Percentiles rank a stretch among this genome's conserved stretches.
Evolutionary conservation across 495 filamentous ascomycete species (phyloP).

Genomic region (Aspergillus indologenus): DNA sequence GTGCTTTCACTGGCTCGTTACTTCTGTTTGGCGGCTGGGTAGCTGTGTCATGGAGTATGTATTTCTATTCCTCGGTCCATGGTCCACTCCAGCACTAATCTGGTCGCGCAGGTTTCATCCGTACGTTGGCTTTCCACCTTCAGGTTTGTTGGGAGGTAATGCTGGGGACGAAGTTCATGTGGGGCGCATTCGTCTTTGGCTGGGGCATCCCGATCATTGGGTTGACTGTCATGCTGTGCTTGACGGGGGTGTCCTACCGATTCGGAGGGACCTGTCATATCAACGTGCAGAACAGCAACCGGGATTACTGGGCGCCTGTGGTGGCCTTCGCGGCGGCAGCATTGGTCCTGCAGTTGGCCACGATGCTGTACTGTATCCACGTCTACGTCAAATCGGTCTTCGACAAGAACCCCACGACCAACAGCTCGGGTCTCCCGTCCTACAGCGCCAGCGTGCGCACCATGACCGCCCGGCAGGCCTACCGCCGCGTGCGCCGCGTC

Average conservation of each 20-base stretch:
- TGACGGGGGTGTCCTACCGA: conserved; percentile 91
- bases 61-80: not conserved
- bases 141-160: conserved; percentile 97
- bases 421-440: conserved; percentile 70
- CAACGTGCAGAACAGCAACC: conserved; percentile 74
- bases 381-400: conserved; percentile 85
- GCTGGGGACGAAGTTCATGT: conserved; percentile 87
- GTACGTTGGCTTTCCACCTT: conserved; percentile 87
- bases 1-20: conserved; percentile 84
- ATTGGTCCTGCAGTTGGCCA: conserved; percentile 76
- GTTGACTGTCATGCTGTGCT: conserved; percentile 66
- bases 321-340: conserved; percentile 74
- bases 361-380: conserved; percentile 90
- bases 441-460: conserved; percentile 78
- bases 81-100: not conserved
- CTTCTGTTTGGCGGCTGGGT: conserved; percentile 81
- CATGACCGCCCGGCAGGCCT: conserved; percentile 82
- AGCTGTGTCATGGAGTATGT: conserved; percentile 73
- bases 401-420: conserved; percentile 63
- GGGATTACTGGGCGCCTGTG: conserved; percentile 88
- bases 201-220: conserved; percentile 79
- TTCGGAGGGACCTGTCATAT: conserved; percentile 92
- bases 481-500: conserved; percentile 78
- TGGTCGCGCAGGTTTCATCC: conserved; percentile 63
- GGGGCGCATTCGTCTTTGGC: conserved; percentile 72